Evolutionary conservation across 176 grass and related monocot genomes (phyloP).

Genomic region (Triticum urartu): DNA sequence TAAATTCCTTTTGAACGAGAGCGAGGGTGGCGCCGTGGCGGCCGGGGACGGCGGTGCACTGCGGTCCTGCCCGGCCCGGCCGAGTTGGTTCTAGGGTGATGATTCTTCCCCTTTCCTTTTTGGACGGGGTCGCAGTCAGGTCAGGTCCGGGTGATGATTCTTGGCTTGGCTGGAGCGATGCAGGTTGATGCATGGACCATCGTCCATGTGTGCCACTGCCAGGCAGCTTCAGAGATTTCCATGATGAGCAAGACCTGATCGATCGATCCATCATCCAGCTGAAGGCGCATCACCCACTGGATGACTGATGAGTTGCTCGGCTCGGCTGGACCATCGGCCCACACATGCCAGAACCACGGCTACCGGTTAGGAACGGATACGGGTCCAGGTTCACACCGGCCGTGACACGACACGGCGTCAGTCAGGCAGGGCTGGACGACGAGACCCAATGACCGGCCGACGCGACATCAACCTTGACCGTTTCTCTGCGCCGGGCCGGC

Average conservation of each 20-base stretch:
- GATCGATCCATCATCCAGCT: background rate
- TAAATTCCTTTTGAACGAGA: background rate
- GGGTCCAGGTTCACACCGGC: background rate
- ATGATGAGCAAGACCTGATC: background rate
- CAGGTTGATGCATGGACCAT: background rate
- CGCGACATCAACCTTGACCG: background rate
- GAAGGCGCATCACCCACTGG: background rate
- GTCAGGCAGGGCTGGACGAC: background rate
- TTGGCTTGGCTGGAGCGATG: background rate
- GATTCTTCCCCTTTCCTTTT: background rate
- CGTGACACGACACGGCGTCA: background rate
- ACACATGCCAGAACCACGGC: no score
- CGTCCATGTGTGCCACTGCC: background rate
- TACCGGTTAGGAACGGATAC: no score
- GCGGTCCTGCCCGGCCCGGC: background rate
- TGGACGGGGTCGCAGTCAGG: background rate
- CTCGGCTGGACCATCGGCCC: background rate
- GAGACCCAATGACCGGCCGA: background rate
- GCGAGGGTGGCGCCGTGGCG: background rate
- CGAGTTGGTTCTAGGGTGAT: background rate
- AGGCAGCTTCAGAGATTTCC: slow-evolving; percentile 13
- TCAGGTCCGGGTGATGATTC: background rate
- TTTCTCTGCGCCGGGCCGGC: background rate
- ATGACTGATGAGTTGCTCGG: background rate
- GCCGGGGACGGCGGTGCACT: no score